Conservation (phyloP, 306 rosid genomes). For the Oxytropis ochrocephala region DNA sequence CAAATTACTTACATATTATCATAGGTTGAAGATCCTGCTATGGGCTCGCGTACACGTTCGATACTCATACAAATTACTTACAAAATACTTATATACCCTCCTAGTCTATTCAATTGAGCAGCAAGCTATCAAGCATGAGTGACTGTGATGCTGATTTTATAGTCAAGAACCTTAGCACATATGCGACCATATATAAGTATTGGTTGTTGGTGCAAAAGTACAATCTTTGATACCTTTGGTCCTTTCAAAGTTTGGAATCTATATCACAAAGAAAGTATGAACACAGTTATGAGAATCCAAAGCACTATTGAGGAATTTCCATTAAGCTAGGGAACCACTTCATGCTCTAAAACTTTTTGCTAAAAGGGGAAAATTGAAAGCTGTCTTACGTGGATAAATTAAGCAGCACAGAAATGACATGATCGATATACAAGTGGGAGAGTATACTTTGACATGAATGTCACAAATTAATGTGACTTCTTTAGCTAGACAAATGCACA, state of each 20-base stretch:
- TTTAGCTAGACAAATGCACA: constrained; percentile 23
- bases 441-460: constrained; percentile 13
- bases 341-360: constrained; percentile 24
- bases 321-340: constrained; percentile 15
- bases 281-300: constrained; percentile 22
- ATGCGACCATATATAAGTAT: background rate
- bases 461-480: constrained; percentile 5
- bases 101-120: background rate
- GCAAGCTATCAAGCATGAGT: background rate
- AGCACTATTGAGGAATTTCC: constrained; percentile 25
- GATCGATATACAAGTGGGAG: background rate
- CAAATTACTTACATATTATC: background rate
- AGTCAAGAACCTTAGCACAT: constrained; percentile 36
- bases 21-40: background rate
- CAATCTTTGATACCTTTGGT: constrained; percentile 17
- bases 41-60: no score
- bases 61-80: background rate
- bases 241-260: constrained; percentile 13
- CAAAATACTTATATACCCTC: background rate
- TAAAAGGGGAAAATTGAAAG: constrained; percentile 25
- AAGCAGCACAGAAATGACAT: constrained; percentile 14
- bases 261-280: background rate
- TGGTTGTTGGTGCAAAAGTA: background rate
- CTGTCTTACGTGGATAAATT: constrained; percentile 15
- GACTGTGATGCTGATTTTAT: background rate